Evolutionary conservation across 495 filamentous ascomycete genomes (phyloP).

Genomic region (Tuber indicum): DNA sequence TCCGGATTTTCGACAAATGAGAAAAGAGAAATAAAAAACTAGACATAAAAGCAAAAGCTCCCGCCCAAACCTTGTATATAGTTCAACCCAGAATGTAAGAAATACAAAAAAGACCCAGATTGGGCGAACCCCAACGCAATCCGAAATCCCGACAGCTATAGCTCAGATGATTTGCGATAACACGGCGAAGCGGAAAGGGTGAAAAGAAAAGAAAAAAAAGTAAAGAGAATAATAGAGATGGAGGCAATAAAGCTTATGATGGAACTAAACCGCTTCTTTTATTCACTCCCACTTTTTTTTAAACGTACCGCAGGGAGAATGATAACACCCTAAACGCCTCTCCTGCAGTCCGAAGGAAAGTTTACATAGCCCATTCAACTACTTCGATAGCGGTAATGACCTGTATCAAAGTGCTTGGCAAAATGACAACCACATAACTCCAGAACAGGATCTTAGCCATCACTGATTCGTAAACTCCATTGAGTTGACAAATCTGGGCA

Average conservation of each 20-base stretch:
- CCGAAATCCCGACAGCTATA: background rate
- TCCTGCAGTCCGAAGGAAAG: background rate
- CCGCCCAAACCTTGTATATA: constrained; percentile 19
- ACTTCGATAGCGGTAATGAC: constrained; percentile 90
- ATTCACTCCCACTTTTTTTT: background rate
- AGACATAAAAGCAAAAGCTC: constrained; percentile 15
- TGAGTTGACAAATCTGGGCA: constrained; percentile 98
- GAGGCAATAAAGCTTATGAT: background rate
- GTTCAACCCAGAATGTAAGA: constrained; percentile 24
- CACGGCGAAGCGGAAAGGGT: background rate
- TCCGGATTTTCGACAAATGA: background rate
- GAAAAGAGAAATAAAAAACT: constrained; percentile 6
- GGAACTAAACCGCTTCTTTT: background rate
- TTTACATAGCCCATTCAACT: constrained; percentile 70
- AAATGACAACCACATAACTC: constrained; percentile 79
- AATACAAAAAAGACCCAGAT: constrained; percentile 10
- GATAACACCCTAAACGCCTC: background rate
- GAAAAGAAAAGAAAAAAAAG: background rate
- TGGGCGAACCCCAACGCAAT: background rate
- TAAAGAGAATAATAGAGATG: too few relatives aligned
- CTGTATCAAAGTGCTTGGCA: constrained; percentile 83
- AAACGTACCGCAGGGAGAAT: background rate
- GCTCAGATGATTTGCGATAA: background rate
- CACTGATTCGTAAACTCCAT: constrained; percentile 84
- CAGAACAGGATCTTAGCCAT: constrained; percentile 93